These are phyloP conservation scores for Pseudopithomyces maydicus DNA, from an alignment of 2,329 filamentous ascomycete species.

Conservation along the genomic window DNA sequence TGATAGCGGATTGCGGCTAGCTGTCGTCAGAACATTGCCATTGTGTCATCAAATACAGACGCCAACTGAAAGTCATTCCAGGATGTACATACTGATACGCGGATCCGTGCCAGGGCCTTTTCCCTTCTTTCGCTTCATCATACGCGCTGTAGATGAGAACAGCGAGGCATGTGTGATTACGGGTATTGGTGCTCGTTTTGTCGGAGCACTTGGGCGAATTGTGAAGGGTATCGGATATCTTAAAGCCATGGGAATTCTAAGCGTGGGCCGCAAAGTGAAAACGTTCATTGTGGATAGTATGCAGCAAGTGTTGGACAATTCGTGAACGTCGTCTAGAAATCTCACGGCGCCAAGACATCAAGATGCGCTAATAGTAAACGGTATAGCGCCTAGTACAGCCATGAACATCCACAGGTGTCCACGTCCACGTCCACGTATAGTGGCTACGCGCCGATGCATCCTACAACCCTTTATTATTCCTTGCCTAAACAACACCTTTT, in stretches of 20 bases:
- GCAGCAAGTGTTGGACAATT: neutral
- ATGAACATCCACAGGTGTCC: too few species aligned
- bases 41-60: neutral
- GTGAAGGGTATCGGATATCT: slow-evolving; percentile 14
- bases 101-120: slow-evolving; percentile 29
- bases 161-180: slow-evolving; percentile 15
- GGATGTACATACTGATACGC: slow-evolving; percentile 36
- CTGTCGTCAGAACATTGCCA: neutral
- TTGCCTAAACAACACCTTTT: too few species aligned
- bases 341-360: neutral
- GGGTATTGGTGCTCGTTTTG: slow-evolving; percentile 14
- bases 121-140: slow-evolving; percentile 34
- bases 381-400: too few species aligned
- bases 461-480: too few species aligned
- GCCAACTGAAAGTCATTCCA: too few species aligned
- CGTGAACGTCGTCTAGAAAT: neutral
- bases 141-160: slow-evolving; percentile 37
- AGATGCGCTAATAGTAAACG: neutral
- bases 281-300: slow-evolving; percentile 8
- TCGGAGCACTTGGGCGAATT: slow-evolving; percentile 11
- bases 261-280: slow-evolving; percentile 28
- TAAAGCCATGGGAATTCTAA: slow-evolving; percentile 21
- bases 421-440: too few species aligned
- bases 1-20: slow-evolving; percentile 72
- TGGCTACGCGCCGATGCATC: too few species aligned